Percentiles rank a stretch among this genome's conserved stretches.
These are phyloP conservation scores for Parietaria judaica DNA, from an alignment of 306 rosid genomes.

Conservation along the genomic window DNA sequence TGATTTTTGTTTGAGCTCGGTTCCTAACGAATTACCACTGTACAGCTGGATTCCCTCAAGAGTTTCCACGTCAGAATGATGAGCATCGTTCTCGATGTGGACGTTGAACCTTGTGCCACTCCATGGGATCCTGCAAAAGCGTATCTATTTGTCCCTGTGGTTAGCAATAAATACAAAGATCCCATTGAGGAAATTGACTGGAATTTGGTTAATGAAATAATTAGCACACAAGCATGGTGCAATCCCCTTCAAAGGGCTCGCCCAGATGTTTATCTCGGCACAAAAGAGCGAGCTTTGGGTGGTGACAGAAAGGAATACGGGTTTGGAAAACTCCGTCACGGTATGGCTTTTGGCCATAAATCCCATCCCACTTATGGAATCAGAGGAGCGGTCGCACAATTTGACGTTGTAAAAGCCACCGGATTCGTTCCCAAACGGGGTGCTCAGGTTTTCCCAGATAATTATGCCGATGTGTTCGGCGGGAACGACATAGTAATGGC, in stretches of 20 bases:
- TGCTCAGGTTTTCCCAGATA: conserved; percentile 24
- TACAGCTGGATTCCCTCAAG: conserved; percentile 89
- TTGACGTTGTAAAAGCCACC: conserved; percentile 92
- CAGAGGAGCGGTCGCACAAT: conserved; percentile 97
- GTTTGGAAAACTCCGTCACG: conserved; percentile 86
- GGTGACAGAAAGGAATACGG: conserved; percentile 99
- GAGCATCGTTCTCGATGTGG: conserved; percentile 99
- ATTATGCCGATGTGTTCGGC: no score
- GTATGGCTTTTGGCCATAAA: conserved; percentile 92
- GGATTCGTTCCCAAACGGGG: conserved; percentile 76
- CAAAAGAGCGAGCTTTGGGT: conserved; percentile 95
- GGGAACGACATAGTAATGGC: conserved; percentile 70
- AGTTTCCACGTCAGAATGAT: conserved; percentile 93
- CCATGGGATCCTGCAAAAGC: conserved; percentile 99
- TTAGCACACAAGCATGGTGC: conserved; percentile 68
- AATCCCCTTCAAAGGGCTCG: conserved; percentile 99
- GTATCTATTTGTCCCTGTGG: conserved; percentile 90
- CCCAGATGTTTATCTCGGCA: conserved; percentile 99
- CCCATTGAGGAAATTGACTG: conserved; percentile 81
- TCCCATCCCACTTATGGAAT: conserved; percentile 97
- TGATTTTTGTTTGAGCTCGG: no score
- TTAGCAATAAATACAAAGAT: conserved; percentile 68
- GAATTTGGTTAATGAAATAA: conserved; percentile 78
- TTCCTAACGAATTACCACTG: conserved; percentile 4
- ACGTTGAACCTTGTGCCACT: conserved; percentile 98